Evolutionary conservation across 306 rosid genomes (phyloP).

Genomic region (Begonia masoniana): DNA sequence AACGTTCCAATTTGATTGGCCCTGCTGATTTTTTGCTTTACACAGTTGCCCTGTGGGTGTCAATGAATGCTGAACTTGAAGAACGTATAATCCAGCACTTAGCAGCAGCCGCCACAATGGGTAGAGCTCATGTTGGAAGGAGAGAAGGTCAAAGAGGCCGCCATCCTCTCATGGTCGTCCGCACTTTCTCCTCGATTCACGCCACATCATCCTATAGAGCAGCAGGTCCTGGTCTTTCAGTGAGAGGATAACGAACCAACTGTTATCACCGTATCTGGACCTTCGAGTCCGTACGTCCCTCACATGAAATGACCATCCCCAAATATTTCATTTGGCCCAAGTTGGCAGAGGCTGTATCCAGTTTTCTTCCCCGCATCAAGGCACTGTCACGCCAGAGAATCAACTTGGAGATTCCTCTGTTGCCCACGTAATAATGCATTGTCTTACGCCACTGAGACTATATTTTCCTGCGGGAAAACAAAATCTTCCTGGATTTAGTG

Average conservation of each 20-base stretch:
- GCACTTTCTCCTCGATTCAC: slow-evolving; percentile 39
- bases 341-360: slow-evolving; percentile 23
- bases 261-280: slow-evolving; percentile 25
- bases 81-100: slow-evolving; percentile 75
- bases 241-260: slow-evolving; percentile 33
- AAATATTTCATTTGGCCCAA: slow-evolving; percentile 18
- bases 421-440: slow-evolving; percentile 19
- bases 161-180: slow-evolving; percentile 51
- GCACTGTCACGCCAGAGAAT: slow-evolving; percentile 19
- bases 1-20: too few species aligned
- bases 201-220: slow-evolving; percentile 39
- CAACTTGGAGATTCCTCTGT: slow-evolving; percentile 23
- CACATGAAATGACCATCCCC: slow-evolving; percentile 30
- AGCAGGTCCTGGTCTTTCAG: slow-evolving; percentile 26
- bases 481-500: background rate
- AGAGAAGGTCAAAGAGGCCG: slow-evolving; percentile 48
- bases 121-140: slow-evolving; percentile 50
- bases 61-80: slow-evolving; percentile 47
- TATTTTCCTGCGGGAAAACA: too few species aligned
- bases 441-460: too few species aligned
- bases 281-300: slow-evolving; percentile 35
- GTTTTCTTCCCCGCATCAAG: slow-evolving; percentile 36
- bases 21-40: too few species aligned
- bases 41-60: slow-evolving; percentile 48
- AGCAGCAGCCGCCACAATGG: slow-evolving; percentile 79